These are phyloP conservation scores for Cutaneotrichosporon mucoides DNA, from an alignment of 1,284 basidiomycete genomes.

Conservation along the genomic window DNA sequence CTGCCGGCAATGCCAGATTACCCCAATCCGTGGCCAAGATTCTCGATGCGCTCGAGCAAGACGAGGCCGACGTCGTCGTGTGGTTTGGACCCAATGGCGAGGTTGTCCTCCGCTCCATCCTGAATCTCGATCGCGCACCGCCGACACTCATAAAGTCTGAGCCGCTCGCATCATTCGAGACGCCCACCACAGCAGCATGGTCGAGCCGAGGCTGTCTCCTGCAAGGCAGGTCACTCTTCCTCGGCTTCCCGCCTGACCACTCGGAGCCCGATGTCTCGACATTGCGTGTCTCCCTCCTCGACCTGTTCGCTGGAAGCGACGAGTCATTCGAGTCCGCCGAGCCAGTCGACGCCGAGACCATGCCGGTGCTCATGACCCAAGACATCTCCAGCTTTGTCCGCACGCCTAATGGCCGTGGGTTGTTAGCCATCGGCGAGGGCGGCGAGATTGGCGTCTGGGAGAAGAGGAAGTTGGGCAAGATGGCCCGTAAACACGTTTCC, in stretches of 20 bases:
- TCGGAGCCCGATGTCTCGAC: constrained; percentile 11
- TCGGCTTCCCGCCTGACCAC: constrained; percentile 17
- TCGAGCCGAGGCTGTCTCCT: constrained; percentile 58
- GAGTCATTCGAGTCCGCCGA: constrained; percentile 9
- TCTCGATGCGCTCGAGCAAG: constrained; percentile 51
- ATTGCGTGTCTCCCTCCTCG: constrained; percentile 18
- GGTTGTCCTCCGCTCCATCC: constrained; percentile 65
- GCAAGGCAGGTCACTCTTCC: constrained; percentile 53
- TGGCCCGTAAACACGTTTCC: constrained; percentile 9
- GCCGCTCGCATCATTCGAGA: constrained; percentile 59
- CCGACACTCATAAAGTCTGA: constrained; percentile 77
- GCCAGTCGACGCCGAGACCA: constrained; percentile 14
- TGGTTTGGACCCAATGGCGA: constrained; percentile 68
- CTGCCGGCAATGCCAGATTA: constrained; percentile 48
- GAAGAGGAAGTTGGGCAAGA: constrained; percentile 33
- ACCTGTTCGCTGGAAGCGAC: constrained; percentile 22
- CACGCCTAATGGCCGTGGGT: constrained; percentile 47
- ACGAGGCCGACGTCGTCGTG: constrained; percentile 72
- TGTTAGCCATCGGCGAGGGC: constrained; percentile 33
- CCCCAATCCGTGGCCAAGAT: constrained; percentile 18
- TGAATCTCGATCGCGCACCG: constrained; percentile 81
- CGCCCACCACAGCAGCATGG: constrained; percentile 2
- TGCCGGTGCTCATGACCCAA: constrained; percentile 28
- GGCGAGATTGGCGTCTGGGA: constrained; percentile 44
- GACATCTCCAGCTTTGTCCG: constrained; percentile 38